These are phyloP conservation scores for Ilyonectria mors-panacis DNA, from an alignment of 2,329 filamentous ascomycete genomes.

Conservation along the genomic window DNA sequence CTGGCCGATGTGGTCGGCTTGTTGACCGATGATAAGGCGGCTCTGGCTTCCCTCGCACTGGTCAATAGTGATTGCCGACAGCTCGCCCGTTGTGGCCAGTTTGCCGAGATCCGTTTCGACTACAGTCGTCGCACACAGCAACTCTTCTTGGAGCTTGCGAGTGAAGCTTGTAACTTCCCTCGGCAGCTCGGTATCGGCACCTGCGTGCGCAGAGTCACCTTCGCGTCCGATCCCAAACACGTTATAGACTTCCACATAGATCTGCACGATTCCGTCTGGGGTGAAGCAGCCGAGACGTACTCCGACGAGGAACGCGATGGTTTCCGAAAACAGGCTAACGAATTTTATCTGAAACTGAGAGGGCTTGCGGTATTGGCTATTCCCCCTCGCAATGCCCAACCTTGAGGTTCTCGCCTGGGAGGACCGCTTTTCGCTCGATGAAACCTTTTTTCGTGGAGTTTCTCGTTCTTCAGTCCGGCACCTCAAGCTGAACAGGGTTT, in stretches of 20 bases:
- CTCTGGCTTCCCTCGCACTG: slow-evolving; percentile 32
- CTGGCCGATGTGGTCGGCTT: slow-evolving; percentile 23
- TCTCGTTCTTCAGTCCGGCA: slow-evolving; percentile 5
- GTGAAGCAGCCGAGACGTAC: not conserved
- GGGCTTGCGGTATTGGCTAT: not conserved
- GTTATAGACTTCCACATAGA: not conserved
- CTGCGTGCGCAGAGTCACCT: slow-evolving; percentile 16
- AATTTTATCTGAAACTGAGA: not conserved
- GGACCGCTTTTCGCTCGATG: not conserved
- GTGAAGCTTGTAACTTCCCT: not conserved
- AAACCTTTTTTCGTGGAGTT: slow-evolving; percentile 4
- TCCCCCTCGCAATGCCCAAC: slow-evolving; percentile 19
- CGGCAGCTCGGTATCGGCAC: slow-evolving; percentile 1
- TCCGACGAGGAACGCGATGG: not conserved
- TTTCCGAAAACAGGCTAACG: not conserved
- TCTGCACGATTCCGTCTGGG: slow-evolving; percentile 3
- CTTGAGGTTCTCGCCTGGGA: slow-evolving; percentile 31
- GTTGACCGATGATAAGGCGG: slow-evolving; percentile 27
- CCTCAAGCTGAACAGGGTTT: not conserved
- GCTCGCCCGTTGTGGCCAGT: slow-evolving; percentile 34
- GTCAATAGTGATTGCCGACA: slow-evolving; percentile 38
- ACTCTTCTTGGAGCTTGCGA: not conserved
- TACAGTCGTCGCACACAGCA: slow-evolving; percentile 6
- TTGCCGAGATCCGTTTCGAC: slow-evolving; percentile 32
- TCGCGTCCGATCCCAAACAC: not conserved